Percentiles rank a stretch among this genome's conserved stretches.
These are phyloP conservation scores for Melampsora americana DNA, from an alignment of 1,284 basidiomycete species.

Conservation along the genomic window DNA sequence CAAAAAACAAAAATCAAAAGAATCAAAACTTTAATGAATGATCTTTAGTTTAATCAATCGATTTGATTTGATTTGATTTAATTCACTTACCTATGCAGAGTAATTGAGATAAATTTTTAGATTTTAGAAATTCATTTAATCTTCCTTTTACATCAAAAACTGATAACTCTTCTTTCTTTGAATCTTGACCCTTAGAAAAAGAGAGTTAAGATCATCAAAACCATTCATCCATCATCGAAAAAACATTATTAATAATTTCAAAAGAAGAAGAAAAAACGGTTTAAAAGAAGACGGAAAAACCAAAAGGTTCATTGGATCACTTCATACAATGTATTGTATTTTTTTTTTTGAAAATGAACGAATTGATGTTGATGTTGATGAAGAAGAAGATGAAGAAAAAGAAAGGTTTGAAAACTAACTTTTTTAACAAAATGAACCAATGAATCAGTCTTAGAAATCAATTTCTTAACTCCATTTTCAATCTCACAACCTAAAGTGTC, in stretches of 20 bases:
- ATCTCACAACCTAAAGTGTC: constrained; percentile 25
- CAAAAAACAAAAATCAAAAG: neutral
- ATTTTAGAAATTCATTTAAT: neutral
- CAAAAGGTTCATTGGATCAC: too few species aligned
- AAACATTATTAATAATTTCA: too few species aligned
- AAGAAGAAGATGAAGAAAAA: neutral
- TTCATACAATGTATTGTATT: too few species aligned
- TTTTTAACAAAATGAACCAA: neutral
- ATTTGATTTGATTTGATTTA: too few species aligned
- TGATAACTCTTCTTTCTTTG: neutral
- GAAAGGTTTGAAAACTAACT: neutral
- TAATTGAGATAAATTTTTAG: neutral
- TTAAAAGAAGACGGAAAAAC: too few species aligned
- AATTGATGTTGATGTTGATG: too few species aligned
- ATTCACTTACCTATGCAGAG: constrained; percentile 27
- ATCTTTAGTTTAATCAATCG: too few species aligned
- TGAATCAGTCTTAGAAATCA: neutral
- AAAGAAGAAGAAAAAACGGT: neutral
- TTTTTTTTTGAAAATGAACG: too few species aligned
- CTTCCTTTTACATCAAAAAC: neutral
- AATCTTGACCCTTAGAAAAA: neutral
- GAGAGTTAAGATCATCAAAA: too few species aligned
- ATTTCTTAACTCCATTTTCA: constrained; percentile 11
- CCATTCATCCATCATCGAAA: too few species aligned
- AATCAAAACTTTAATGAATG: too few species aligned